Evolutionary conservation across 176 grass and related monocot species (phyloP).

Genomic region (Phragmites australis): DNA sequence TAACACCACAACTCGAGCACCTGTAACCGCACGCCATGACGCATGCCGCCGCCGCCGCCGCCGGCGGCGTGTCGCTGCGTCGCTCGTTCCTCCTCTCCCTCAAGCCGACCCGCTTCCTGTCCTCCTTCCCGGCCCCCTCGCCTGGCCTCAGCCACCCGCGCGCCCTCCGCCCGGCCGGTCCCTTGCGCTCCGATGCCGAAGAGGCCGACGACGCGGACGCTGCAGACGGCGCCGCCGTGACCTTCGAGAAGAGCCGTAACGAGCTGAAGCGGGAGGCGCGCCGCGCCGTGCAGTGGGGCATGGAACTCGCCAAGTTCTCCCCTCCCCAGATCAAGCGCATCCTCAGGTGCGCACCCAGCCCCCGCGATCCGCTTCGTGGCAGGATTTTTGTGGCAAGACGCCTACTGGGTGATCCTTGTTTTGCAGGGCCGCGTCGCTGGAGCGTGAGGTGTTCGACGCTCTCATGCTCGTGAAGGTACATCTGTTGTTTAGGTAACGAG

Average conservation of each 20-base stretch:
- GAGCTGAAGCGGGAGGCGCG: slow-evolving; percentile 83
- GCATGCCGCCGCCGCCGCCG: slow-evolving; percentile 45
- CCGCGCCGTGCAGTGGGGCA: slow-evolving; percentile 76
- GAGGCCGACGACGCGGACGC: slow-evolving; percentile 33
- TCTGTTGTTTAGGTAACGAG: background rate
- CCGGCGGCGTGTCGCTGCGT: slow-evolving; percentile 40
- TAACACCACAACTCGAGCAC: background rate
- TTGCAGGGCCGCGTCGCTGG: slow-evolving; percentile 68
- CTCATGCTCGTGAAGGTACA: slow-evolving; percentile 82
- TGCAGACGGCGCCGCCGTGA: background rate
- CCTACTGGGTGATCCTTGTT: slow-evolving; percentile 22
- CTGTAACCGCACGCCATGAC: too few species aligned
- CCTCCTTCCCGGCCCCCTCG: slow-evolving; percentile 31
- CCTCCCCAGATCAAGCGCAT: slow-evolving; percentile 79
- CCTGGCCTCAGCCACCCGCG: background rate
- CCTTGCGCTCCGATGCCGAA: slow-evolving; percentile 34
- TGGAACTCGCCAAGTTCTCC: slow-evolving; percentile 81
- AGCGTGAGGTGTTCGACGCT: slow-evolving; percentile 81
- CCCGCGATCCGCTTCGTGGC: background rate
- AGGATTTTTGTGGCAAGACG: background rate
- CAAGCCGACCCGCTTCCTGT: slow-evolving; percentile 24
- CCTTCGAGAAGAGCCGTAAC: slow-evolving; percentile 67
- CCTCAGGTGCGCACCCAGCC: slow-evolving; percentile 43
- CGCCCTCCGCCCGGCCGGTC: slow-evolving; percentile 45
- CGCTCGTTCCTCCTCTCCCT: slow-evolving; percentile 42